Percentiles rank a stretch among this genome's conserved stretches.
Conservation (phyloP, 441 rosid genomes). For the Isatis lusitanica region DNA sequence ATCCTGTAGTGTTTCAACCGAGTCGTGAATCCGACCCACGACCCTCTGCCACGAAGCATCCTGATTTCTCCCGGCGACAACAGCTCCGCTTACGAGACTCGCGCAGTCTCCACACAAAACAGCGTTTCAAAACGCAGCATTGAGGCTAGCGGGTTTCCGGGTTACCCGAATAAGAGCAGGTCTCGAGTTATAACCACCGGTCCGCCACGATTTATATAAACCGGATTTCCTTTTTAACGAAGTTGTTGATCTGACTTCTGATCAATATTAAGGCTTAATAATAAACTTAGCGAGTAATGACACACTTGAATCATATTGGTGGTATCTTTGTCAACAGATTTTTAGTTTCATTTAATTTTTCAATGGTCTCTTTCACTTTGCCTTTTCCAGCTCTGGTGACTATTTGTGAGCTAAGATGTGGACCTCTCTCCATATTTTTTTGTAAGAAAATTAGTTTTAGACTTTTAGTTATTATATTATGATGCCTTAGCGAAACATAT, state of each 20-base stretch:
- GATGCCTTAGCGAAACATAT: not conserved
- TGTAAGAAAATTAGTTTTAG: not conserved
- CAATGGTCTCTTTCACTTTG: slow-evolving; percentile 25
- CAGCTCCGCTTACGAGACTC: not conserved
- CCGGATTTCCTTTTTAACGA: not conserved
- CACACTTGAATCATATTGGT: slow-evolving; percentile 3
- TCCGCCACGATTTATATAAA: not conserved
- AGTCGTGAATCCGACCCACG: slow-evolving; percentile 34
- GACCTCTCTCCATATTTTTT: not conserved
- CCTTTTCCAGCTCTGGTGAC: slow-evolving; percentile 20
- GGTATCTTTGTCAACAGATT: slow-evolving; percentile 11
- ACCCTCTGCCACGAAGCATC: slow-evolving; percentile 48
- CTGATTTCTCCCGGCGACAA: slow-evolving; percentile 22
- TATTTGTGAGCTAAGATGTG: slow-evolving; percentile 16
- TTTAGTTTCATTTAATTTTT: not conserved
- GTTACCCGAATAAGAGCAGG: not conserved
- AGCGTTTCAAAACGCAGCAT: slow-evolving; percentile 22
- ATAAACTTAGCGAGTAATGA: slow-evolving; percentile 7
- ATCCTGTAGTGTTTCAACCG: slow-evolving; percentile 29
- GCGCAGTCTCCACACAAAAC: not conserved
- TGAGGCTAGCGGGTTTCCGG: not conserved
- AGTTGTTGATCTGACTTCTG: not conserved
- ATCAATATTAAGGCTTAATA: slow-evolving; percentile 17
- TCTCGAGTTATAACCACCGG: not conserved
- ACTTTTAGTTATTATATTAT: not conserved